Evolutionary conservation across 768 basidiomycete genomes (phyloP).

Genomic region (Naematelia aurantialba): DNA sequence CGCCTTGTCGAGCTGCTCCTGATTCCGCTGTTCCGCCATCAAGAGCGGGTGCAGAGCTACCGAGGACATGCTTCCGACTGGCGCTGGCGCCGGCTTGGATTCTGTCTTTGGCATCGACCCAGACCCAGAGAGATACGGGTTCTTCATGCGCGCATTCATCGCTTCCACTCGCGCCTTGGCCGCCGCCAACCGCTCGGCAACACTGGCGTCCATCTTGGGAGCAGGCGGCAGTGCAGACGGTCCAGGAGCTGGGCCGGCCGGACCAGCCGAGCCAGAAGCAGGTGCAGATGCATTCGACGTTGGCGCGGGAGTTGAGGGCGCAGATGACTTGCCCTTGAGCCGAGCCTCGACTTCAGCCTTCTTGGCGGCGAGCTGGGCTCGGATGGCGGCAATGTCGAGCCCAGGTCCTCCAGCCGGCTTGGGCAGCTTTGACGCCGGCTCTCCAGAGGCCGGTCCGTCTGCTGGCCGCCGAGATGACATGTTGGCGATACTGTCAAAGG

Average conservation of each 20-base stretch:
- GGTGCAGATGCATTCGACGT: neutral
- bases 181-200: slow-evolving; percentile 67
- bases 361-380: slow-evolving; percentile 47
- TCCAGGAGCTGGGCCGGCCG: slow-evolving; percentile 54
- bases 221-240: slow-evolving; percentile 51
- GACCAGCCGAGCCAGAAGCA: slow-evolving; percentile 43
- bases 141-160: slow-evolving; percentile 71
- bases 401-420: slow-evolving; percentile 13
- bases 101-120: slow-evolving; percentile 28
- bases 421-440: slow-evolving; percentile 35
- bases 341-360: slow-evolving; percentile 38
- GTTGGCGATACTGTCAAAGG: slow-evolving; percentile 5
- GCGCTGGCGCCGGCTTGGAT: neutral
- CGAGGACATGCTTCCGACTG: slow-evolving; percentile 12
- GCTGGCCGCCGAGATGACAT: slow-evolving; percentile 38
- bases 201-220: slow-evolving; percentile 24
- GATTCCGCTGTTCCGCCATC: slow-evolving; percentile 20
- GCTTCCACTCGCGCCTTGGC: slow-evolving; percentile 80
- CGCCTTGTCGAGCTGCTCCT: slow-evolving; percentile 25
- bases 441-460: slow-evolving; percentile 24
- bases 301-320: neutral
- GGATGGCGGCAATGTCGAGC: slow-evolving; percentile 46
- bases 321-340: slow-evolving; percentile 37
- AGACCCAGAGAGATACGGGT: slow-evolving; percentile 65
- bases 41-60: slow-evolving; percentile 40